phyloP scores from a whole-genome alignment of 371 early-diverging fungal genomes.

The Apophysomyces sp. region DNA sequence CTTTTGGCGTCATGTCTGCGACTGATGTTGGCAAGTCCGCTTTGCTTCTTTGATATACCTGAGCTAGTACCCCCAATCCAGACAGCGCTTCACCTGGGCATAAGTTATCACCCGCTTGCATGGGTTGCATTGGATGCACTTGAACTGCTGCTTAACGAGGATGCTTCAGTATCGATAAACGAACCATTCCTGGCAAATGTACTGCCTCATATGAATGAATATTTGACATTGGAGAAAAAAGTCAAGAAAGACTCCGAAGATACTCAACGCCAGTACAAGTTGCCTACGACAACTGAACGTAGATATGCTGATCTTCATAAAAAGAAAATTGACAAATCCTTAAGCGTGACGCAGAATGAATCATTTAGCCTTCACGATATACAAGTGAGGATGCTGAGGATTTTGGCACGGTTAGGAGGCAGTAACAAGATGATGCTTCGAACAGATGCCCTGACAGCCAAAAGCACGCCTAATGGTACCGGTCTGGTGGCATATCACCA shows the following conservation, averaged over 20 bases:
- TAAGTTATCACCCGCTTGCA: conserved; percentile 69
- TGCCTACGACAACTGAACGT: conserved; percentile 15
- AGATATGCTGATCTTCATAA: conserved; percentile 9
- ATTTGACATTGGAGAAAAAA: conserved; percentile 57
- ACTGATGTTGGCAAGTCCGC: conserved; percentile 62
- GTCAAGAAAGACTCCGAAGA: conserved; percentile 15
- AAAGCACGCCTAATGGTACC: conserved; percentile 13
- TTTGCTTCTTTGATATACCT: conserved; percentile 53
- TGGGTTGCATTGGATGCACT: conserved; percentile 62
- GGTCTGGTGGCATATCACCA: not conserved
- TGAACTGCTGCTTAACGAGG: conserved; percentile 51
- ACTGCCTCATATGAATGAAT: conserved; percentile 68
- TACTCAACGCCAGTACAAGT: conserved; percentile 9
- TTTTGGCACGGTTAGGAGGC: conserved; percentile 70
- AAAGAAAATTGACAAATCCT: conserved; percentile 7
- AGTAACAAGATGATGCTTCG: conserved; percentile 55
- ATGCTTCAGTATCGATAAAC: conserved; percentile 19
- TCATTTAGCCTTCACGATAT: conserved; percentile 37
- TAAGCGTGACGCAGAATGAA: conserved; percentile 17
- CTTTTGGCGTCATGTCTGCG: conserved; percentile 69
- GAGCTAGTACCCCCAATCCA: conserved; percentile 57
- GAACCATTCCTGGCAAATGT: conserved; percentile 22
- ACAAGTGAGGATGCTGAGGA: conserved; percentile 60
- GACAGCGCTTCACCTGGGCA: conserved; percentile 65
- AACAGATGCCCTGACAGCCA: not conserved